These are phyloP conservation scores for Lodderomyces parapsilosis DNA, from an alignment of 1,139 yeast species.

Conservation along the genomic window DNA sequence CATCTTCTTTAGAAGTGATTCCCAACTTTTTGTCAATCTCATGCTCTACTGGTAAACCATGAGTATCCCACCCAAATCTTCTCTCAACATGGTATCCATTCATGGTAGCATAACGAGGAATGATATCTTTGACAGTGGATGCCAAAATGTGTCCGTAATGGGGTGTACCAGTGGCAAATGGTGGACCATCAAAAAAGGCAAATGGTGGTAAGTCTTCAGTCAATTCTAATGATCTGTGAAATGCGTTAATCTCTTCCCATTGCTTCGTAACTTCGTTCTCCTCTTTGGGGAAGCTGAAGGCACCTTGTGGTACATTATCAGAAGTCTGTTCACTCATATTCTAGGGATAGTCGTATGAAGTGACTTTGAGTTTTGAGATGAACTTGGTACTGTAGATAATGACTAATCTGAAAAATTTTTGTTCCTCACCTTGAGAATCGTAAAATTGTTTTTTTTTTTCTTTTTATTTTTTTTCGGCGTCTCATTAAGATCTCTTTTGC, in stretches of 20 bases:
- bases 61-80: conserved; percentile 99
- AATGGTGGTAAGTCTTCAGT: conserved; percentile 85
- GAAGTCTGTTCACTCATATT: conserved; percentile 27
- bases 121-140: conserved; percentile 94
- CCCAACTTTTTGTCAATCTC: conserved; percentile 97
- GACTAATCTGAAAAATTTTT: conserved; percentile 9
- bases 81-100: conserved; percentile 95
- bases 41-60: conserved; percentile 97
- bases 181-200: conserved; percentile 98
- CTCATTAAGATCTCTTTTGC: neutral
- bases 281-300: conserved; percentile 75
- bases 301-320: conserved; percentile 18
- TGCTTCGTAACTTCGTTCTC: conserved; percentile 76
- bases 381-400: neutral
- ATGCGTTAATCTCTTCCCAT: conserved; percentile 93
- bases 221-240: conserved; percentile 79
- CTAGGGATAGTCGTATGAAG: too few relatives aligned
- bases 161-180: conserved; percentile 99
- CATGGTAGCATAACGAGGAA: conserved; percentile 98
- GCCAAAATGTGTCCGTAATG: conserved; percentile 98
- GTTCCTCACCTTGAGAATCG: too few relatives aligned
- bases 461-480: neutral
- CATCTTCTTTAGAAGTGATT: conserved; percentile 91
- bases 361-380: neutral
- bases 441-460: conserved; percentile 1